Base-by-base conservation (phyloP, 495 filamentous ascomycete genomes). In the Platismatia glauca region DNA sequence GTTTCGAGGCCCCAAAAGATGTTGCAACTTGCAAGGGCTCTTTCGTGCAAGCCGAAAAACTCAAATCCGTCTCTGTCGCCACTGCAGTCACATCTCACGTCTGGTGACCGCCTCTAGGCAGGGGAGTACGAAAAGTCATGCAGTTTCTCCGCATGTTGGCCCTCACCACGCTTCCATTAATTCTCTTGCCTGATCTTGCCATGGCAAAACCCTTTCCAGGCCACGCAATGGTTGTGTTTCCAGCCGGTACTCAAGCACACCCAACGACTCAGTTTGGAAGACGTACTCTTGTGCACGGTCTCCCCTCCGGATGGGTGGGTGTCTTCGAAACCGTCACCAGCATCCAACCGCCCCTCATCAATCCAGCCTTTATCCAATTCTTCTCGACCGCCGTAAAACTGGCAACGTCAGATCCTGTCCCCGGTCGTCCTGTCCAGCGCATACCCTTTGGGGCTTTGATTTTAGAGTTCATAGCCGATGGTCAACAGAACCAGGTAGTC, bases 391-490 rank as follows among this genome's bases (percentile, higher is more conserved):
- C 55, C n/a, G 55, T 34, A 15, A 38, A 24, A 37, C 11, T 31
- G 20, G 55, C 55, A 41, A n/a, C 55, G n/a, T n/a, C 20, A 20
- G 55, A 58, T 20, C 34, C 55, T 58, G 12, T 38, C n/a, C 34
- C 38, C 18, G 55, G 34, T 9, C 55, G 55, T 41, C 38, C 3
- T 11, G n/a, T 58, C 55, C 55, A 58, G 55, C 55, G 55, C 34
- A 38, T 58, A 22, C 12, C 34, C 0, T 38, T 38, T 24, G 55
- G 55, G 7, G 34, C 55, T 20, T 15, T 58, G 34, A 20, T 39
- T 5, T 20, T 58, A 13, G 55, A 58, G 12, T 38, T 58, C n/a
- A 24, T 58, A 22, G 55, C 55, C 20, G 31, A 16, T 24, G 34
- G 22, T 24, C 8, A 39, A 2, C 35, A 41, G 22, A 33, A n/a